Base-by-base conservation (phyloP, 805 yeast genomes). In the Candida tammaniensis region DNA sequence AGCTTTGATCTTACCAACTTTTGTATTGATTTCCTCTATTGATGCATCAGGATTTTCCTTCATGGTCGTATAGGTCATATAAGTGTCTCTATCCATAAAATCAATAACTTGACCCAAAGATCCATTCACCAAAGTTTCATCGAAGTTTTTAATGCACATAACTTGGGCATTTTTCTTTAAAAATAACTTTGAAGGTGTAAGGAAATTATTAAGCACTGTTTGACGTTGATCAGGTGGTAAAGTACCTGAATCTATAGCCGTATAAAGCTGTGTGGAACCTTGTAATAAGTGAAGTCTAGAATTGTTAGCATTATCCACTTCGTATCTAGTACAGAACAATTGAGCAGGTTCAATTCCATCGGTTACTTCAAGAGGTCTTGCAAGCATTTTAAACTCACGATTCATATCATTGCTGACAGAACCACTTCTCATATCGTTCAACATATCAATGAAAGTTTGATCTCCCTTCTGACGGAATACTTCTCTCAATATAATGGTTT, bases 401-500 rank as follows among this genome's bases (percentile, higher is more conserved):
- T 64, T 58, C 4, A 82, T 74, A 10, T 65, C 64, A 1, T 55
- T 57, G 11, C 76, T 61, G 1, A 85, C 74, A 4, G 53, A 49
- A 0, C 93, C 95, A 36, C 70, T 58, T 55, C 95, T 70, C 64
- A 85, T 72, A 36, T 82, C 86, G 53, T 83, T 82, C 47, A 85
- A 64, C 91, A 85, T 84, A 17, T 73, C 72, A 29, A 84, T 75
- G 51, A 85, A 82, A 31, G 65, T 72, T 29, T 72, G 64, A 52
- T 85, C 95, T 17, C 86, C 84, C 51, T 76, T 78, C 55, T 85
- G 95, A 48, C 95, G 72, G 55, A 82, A 85, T 15, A 85, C 82
- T 46, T 77, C 80, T 33, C 70, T 64, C 27, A 85, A 59, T 25
- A 79, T 70, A 24, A 84, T 71, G 0, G 86, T 78, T 21, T 66